Conservation (phyloP, 345 rosid genomes). For the Capsella bursapastoris region DNA sequence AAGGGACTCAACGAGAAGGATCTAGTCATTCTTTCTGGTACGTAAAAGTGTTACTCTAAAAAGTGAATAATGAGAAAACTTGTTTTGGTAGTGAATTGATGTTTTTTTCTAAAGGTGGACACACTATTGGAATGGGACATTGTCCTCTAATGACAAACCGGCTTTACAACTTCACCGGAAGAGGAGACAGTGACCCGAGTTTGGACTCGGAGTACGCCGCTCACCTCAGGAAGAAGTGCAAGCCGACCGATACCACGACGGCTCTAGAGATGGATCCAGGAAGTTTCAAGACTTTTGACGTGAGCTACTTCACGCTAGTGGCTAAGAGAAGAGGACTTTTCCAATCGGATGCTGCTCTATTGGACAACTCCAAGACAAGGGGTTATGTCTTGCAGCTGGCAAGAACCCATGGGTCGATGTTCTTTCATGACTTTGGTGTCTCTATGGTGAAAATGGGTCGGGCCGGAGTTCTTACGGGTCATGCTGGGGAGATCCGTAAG, state of each 20-base stretch:
- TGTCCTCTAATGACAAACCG: slow-evolving; percentile 57
- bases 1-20: slow-evolving; percentile 63
- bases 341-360: slow-evolving; percentile 67
- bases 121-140: slow-evolving; percentile 65
- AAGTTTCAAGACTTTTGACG: slow-evolving; percentile 53
- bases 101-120: slow-evolving; percentile 51
- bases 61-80: not conserved
- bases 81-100: not conserved
- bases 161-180: slow-evolving; percentile 74
- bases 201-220: slow-evolving; percentile 50
- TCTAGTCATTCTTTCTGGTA: slow-evolving; percentile 77
- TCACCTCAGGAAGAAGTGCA: slow-evolving; percentile 56
- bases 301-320: slow-evolving; percentile 49
- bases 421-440: slow-evolving; percentile 59
- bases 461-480: slow-evolving; percentile 50
- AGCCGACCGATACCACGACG: slow-evolving; percentile 44
- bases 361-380: slow-evolving; percentile 44
- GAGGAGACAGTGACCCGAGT: slow-evolving; percentile 64
- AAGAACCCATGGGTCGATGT: slow-evolving; percentile 11
- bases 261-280: slow-evolving; percentile 66
- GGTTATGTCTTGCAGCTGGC: slow-evolving; percentile 25
- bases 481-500: slow-evolving; percentile 61
- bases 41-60: not conserved
- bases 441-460: slow-evolving; percentile 68
- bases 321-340: slow-evolving; percentile 57